Percentiles rank a stretch among this genome's conserved stretches.
Conservation (phyloP, 495 filamentous ascomycete species). For the Hyaloscypha bicolor region DNA sequence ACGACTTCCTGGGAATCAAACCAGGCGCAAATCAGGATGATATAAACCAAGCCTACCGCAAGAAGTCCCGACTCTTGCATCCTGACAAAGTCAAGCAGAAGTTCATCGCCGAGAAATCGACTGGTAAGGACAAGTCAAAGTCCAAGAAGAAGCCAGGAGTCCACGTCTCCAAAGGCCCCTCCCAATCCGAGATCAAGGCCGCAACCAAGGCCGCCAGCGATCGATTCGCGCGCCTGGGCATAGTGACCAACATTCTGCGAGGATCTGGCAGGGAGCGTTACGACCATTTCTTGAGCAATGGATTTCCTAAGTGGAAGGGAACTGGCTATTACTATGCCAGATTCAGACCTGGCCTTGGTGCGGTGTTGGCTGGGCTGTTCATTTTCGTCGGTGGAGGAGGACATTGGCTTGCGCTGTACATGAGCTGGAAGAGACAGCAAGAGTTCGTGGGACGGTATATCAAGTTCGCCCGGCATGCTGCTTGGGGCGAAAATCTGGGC, state of each 20-base stretch:
- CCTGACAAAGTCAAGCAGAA: conserved; percentile 93
- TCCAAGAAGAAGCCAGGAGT: conserved; percentile 60
- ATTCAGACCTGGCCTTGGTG: conserved; percentile 85
- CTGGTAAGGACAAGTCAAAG: conserved; percentile 56
- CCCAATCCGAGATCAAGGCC: conserved; percentile 69
- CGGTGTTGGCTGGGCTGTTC: conserved; percentile 82
- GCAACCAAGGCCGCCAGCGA: conserved; percentile 76
- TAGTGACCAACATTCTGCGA: conserved; percentile 82
- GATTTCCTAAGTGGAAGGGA: conserved; percentile 94
- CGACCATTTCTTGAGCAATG: conserved; percentile 91
- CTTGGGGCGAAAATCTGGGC: conserved; percentile 80
- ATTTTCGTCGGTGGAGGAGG: conserved; percentile 79
- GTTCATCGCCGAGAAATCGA: conserved; percentile 68
- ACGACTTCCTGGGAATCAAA: conserved; percentile 82
- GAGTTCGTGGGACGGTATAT: conserved; percentile 92
- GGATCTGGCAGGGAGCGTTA: conserved; percentile 82
- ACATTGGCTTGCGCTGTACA: conserved; percentile 81
- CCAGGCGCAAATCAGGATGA: conserved; percentile 79
- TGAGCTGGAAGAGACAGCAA: conserved; percentile 84
- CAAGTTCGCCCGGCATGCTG: conserved; percentile 80
- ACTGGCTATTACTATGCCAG: conserved; percentile 97
- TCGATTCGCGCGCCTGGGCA: conserved; percentile 77
- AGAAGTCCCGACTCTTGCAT: conserved; percentile 79
- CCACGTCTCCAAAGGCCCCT: conserved; percentile 70
- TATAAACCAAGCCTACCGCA: conserved; percentile 90